Conservation (phyloP, 192 early-diverging fungal species). For the Rhizoclosmatium sp. region DNA sequence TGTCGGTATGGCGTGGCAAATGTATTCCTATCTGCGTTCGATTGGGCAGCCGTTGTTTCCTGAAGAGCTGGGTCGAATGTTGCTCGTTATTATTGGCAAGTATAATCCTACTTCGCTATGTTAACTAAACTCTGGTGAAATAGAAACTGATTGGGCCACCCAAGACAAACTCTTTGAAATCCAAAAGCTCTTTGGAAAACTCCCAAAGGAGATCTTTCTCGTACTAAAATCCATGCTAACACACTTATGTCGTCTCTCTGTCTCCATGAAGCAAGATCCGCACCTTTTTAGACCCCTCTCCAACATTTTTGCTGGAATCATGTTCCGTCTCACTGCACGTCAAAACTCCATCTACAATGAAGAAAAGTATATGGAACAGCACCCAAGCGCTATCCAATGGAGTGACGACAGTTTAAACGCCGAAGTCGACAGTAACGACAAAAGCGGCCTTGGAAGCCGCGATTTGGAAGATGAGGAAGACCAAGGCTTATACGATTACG, state of each 20-base stretch:
- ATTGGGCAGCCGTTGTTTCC: slow-evolving; percentile 13
- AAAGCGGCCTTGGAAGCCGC: not conserved
- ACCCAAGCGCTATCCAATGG: slow-evolving; percentile 15
- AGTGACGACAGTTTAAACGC: slow-evolving; percentile 33
- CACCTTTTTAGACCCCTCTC: slow-evolving; percentile 17
- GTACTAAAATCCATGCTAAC: slow-evolving; percentile 20
- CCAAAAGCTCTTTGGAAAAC: slow-evolving; percentile 25
- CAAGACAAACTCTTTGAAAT: slow-evolving; percentile 31
- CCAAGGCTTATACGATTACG: slow-evolving; percentile 20
- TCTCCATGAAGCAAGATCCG: slow-evolving; percentile 11
- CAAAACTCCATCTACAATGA: slow-evolving; percentile 30
- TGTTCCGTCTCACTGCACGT: slow-evolving; percentile 21
- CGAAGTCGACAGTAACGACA: slow-evolving; percentile 12
- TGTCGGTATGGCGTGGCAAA: slow-evolving; percentile 6
- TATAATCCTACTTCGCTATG: not conserved
- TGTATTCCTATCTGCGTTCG: slow-evolving; percentile 12
- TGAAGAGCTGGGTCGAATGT: slow-evolving; percentile 2
- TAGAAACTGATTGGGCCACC: slow-evolving; percentile 33
- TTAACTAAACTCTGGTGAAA: not conserved
- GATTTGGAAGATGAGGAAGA: slow-evolving; percentile 4
- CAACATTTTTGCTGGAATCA: slow-evolving; percentile 27
- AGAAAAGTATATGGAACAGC: slow-evolving; percentile 15
- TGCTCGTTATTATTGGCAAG: slow-evolving; percentile 18
- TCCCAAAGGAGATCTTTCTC: slow-evolving; percentile 24
- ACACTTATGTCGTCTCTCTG: slow-evolving; percentile 16